phyloP scores from a whole-genome alignment of 345 rosid genomes.

The Arabidopsis arenosa region DNA sequence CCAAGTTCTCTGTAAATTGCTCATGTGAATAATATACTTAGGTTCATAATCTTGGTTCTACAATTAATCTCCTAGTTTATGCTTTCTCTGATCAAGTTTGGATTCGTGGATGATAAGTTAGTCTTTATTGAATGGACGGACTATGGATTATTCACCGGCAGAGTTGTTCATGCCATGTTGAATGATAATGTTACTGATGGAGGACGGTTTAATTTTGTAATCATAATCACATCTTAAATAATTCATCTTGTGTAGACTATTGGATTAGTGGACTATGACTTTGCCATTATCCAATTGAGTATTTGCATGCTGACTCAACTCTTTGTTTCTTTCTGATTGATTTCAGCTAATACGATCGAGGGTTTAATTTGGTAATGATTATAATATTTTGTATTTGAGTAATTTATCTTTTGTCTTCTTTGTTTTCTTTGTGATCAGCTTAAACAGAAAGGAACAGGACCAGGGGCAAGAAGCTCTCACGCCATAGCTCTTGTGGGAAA shows the following conservation, averaged over 20 bases:
- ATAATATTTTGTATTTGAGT: neutral
- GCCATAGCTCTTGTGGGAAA: slow-evolving; percentile 72
- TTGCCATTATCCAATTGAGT: neutral
- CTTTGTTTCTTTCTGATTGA: slow-evolving; percentile 24
- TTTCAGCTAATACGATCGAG: neutral
- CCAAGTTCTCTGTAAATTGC: neutral
- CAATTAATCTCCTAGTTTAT: neutral
- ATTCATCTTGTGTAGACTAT: neutral
- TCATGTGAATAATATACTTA: neutral
- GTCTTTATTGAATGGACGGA: neutral
- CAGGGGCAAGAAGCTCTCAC: slow-evolving; percentile 95
- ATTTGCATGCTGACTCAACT: slow-evolving; percentile 29
- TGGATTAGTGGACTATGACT: slow-evolving; percentile 1
- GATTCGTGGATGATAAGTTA: neutral
- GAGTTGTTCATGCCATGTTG: neutral
- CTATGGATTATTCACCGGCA: neutral
- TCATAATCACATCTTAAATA: neutral
- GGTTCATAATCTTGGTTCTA: slow-evolving; percentile 12
- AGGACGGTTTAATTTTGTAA: neutral
- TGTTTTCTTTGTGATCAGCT: slow-evolving; percentile 51
- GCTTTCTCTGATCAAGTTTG: neutral
- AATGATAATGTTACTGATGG: neutral
- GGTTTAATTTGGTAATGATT: neutral
- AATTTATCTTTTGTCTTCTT: slow-evolving; percentile 1
- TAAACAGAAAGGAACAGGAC: slow-evolving; percentile 72